These are phyloP conservation scores for Backusella westeae DNA, from an alignment of 192 early-diverging fungal species.

Conservation along the genomic window DNA sequence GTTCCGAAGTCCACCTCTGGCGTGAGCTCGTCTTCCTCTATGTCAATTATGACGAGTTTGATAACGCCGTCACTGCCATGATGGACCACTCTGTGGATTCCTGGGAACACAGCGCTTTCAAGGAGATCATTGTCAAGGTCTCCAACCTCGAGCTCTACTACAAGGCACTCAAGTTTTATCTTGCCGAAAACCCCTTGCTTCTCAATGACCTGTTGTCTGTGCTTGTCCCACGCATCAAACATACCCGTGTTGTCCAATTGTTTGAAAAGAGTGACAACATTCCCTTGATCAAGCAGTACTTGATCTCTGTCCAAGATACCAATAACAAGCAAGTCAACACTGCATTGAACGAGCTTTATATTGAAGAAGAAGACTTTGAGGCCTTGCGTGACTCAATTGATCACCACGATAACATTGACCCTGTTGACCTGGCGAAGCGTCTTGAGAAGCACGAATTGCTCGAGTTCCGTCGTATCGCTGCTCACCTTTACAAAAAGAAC, in stretches of 20 bases:
- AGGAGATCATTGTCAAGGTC: slow-evolving; percentile 97
- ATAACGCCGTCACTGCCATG: slow-evolving; percentile 95
- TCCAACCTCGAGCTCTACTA: slow-evolving; percentile 98
- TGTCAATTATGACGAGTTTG: slow-evolving; percentile 98
- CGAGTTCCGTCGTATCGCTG: slow-evolving; percentile 97
- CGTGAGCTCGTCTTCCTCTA: slow-evolving; percentile 97
- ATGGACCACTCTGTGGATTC: slow-evolving; percentile 95
- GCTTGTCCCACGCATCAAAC: slow-evolving; percentile 90
- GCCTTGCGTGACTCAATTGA: slow-evolving; percentile 93
- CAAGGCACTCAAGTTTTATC: slow-evolving; percentile 95
- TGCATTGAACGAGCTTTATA: slow-evolving; percentile 93
- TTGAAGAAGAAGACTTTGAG: slow-evolving; percentile 98
- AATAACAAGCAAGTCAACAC: slow-evolving; percentile 96
- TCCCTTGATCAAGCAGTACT: slow-evolving; percentile 94
- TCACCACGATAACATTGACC: slow-evolving; percentile 94
- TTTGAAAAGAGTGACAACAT: slow-evolving; percentile 98
- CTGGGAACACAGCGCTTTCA: slow-evolving; percentile 96
- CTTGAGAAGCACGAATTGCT: slow-evolving; percentile 96
- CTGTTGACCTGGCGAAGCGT: slow-evolving; percentile 83
- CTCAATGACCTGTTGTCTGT: slow-evolving; percentile 91
- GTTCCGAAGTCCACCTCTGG: slow-evolving; percentile 93
- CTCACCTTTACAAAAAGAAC: slow-evolving; percentile 95
- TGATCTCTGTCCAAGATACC: slow-evolving; percentile 90
- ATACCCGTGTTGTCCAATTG: slow-evolving; percentile 95
- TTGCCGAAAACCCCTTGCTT: slow-evolving; percentile 93